Percentiles rank a stretch among this genome's conserved stretches.
Evolutionary conservation across 257 asterid genomes (phyloP).

Genomic region (Asclepias syriaca): DNA sequence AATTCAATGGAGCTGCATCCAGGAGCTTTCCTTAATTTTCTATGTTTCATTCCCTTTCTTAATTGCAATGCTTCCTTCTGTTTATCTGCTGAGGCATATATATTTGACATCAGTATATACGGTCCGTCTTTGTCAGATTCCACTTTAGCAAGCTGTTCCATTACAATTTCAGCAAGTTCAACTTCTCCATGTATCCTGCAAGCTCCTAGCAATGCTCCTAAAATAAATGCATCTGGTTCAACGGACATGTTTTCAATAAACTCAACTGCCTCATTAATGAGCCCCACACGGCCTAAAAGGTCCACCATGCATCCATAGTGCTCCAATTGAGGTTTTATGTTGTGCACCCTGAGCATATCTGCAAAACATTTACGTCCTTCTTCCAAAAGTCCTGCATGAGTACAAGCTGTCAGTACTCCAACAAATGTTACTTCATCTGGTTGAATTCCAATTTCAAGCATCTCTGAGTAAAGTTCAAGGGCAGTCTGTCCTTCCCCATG

Average conservation of each 20-base stretch:
- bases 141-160: slow-evolving; percentile 16
- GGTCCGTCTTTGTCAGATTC: slow-evolving; percentile 28
- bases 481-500: slow-evolving; percentile 31
- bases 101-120: slow-evolving; percentile 32
- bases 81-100: slow-evolving; percentile 32
- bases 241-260: slow-evolving; percentile 26
- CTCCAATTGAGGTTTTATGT: slow-evolving; percentile 27
- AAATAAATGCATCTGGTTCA: slow-evolving; percentile 29
- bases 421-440: slow-evolving; percentile 36
- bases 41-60: slow-evolving; percentile 26
- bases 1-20: slow-evolving; percentile 45
- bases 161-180: slow-evolving; percentile 29
- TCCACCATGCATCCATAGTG: slow-evolving; percentile 42
- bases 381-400: slow-evolving; percentile 30
- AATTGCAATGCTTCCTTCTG: slow-evolving; percentile 20
- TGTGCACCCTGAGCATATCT: slow-evolving; percentile 29
- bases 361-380: slow-evolving; percentile 25
- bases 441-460: slow-evolving; percentile 25
- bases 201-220: slow-evolving; percentile 34
- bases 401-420: slow-evolving; percentile 34
- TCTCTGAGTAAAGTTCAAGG: slow-evolving; percentile 25
- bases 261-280: slow-evolving; percentile 24
- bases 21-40: slow-evolving; percentile 30
- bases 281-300: slow-evolving; percentile 32
- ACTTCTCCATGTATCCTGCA: slow-evolving; percentile 30